Evolutionary conservation across 331 rosid species (phyloP).

Genomic region (Malus hybrid): DNA sequence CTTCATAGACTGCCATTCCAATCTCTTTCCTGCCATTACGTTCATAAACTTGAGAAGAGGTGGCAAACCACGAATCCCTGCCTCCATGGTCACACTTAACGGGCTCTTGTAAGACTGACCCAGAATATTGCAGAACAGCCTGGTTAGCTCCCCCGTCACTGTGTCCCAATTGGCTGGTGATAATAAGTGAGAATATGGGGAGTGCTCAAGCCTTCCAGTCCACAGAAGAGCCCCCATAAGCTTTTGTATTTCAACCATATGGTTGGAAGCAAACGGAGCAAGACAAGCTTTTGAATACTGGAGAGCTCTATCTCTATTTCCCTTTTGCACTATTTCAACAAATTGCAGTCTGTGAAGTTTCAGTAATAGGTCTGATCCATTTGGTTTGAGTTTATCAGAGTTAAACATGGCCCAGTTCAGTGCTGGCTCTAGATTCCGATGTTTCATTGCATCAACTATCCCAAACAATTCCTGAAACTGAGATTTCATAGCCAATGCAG

Average conservation of each 20-base stretch:
- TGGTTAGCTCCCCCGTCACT: constrained; percentile 60
- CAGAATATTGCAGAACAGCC: constrained; percentile 79
- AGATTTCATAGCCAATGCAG: constrained; percentile 47
- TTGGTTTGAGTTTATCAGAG: constrained; percentile 52
- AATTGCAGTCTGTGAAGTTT: constrained; percentile 74
- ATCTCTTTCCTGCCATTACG: constrained; percentile 83
- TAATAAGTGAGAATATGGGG: constrained; percentile 55
- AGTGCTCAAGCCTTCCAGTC: constrained; percentile 69
- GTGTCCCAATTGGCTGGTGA: constrained; percentile 64
- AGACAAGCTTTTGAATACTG: constrained; percentile 59
- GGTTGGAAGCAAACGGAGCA: constrained; percentile 49
- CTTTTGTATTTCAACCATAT: constrained; percentile 65
- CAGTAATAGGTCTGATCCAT: constrained; percentile 65
- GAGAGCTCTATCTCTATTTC: constrained; percentile 58
- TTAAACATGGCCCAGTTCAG: constrained; percentile 67
- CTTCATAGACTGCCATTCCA: constrained; percentile 81
- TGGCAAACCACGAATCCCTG: constrained; percentile 76
- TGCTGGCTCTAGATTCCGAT: constrained; percentile 64
- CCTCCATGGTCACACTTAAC: constrained; percentile 66
- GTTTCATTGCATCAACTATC: constrained; percentile 68
- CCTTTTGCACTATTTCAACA: constrained; percentile 53
- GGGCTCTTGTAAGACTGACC: constrained; percentile 80
- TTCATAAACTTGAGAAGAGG: constrained; percentile 68
- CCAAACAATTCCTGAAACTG: constrained; percentile 70
- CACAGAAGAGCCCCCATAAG: constrained; percentile 72